Evolutionary conservation across 352 stramenopile species (phyloP), one percentile per base, ranked within the genome.

Genomic region (Globisporangium solare): DNA sequence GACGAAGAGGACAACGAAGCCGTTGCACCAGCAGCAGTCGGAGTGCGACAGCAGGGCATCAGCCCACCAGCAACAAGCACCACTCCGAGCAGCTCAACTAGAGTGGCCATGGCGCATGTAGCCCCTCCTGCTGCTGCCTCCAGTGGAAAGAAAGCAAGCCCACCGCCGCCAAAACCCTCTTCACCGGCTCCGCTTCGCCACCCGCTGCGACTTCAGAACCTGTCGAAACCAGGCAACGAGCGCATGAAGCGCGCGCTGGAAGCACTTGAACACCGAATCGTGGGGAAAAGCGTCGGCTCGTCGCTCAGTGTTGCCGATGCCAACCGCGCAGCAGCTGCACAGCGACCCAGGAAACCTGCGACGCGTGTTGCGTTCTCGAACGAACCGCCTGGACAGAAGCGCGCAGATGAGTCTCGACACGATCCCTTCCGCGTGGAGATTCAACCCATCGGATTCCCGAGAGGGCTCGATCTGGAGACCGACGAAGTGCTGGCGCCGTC

Each of bases 241-340:
- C 72, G 75, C 18, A 79, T 74, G 42, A 70, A 78, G 56, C 77
- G 75, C 12, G 75, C 78, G 18, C 65, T 92, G 20, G 73, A 67
- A 53, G 79, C 83, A 0, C 60, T 92, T 3, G 85, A 94, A 66
- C 67, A 75, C 18, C 76, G 83, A 6, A 86, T 94, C 48, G 69
- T 79, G 10, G 76, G 82, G 10, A 76, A 76, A 51, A 72, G 49
- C 14, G 37, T 57, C 5, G 32, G 43, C 20, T 49, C 39, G 6
- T 22, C 39, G 3, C 10, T 17, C 18, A 41, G 41, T 11, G 41
- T 53, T 40, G 17, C 8, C 8, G 32, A 21, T n/a, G 22, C 45
- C n/a, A 54, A 58, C 20, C 43, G 32, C 6, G 42, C 59, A 12
- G 50, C 51, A 22, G 24, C n/a, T n/a, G n/a, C 31, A 15, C 47